Base-by-base conservation (phyloP, 2,329 filamentous ascomycete species). In the Fusarium praegraminearum region DNA sequence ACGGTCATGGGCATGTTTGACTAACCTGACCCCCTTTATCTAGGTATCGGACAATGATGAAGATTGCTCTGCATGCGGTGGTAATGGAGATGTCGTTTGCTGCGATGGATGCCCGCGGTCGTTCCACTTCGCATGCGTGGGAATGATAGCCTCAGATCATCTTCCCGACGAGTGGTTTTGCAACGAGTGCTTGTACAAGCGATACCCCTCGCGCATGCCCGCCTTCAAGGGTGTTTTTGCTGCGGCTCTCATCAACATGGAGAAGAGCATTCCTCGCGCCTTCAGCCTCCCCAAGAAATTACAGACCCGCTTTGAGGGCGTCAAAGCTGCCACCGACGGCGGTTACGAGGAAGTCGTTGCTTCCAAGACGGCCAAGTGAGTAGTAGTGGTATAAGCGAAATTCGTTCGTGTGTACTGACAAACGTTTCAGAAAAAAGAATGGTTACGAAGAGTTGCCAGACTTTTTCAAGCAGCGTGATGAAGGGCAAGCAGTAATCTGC, bases 41-140 rank as follows among this genome's bases (percentile, higher is more conserved):
- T 61, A 81, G 80, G 72, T 71, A 33, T 77, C 78, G 72, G 91
- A 97, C 67, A 97, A 97, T 79, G 93, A 96, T 78, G 95, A 98
- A 79, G 91, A 91, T 76, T 99, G 95, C 83, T 91, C 91, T 66
- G 89, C 93, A 46, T 99, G 96, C 81, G 89, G 91, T 75, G 92
- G 91, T 69, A 91, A 89, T 71, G 95, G 95, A 60, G 89, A 93
- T 73, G 87, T 99, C 68, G 86, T 98, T 70, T 98, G 94, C 81
- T 99, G 96, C 80, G 96, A 98, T 82, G 93, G 92, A 67, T 99
- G 96, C 81, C 88, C 91, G 65, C 89, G 93, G 71, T 93, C 94
- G 8, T 98, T 97, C 80, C 96, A 98, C 80, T 93, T 96, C 78
- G 86, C 88, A 63, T 98, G 96, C 78, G 89, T 96, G 71, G 91